Evolutionary conservation across 306 rosid genomes (phyloP).

Genomic region (Crotalaria pallida): DNA sequence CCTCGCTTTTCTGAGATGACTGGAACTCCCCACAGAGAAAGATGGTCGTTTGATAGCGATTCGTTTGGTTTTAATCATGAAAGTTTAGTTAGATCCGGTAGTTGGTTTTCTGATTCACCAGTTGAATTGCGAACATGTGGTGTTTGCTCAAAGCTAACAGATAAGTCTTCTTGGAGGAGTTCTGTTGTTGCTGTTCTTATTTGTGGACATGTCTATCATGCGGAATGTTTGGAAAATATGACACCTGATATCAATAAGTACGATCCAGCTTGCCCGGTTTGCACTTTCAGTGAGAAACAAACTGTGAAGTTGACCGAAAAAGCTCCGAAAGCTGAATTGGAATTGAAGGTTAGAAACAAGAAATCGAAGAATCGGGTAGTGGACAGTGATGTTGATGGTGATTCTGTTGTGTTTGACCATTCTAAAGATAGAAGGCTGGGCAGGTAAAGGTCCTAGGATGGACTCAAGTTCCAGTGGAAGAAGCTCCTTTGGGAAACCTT

Average conservation of each 20-base stretch:
- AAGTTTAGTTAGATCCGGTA: constrained; percentile 58
- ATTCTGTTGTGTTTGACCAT: constrained; percentile 44
- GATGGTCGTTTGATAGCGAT: constrained; percentile 91
- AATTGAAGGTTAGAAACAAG: constrained; percentile 62
- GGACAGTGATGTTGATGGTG: constrained; percentile 57
- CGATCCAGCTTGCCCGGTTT: constrained; percentile 90
- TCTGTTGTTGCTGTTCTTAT: constrained; percentile 72
- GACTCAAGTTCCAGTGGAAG: constrained; percentile 72
- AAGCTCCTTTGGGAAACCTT: constrained; percentile 68
- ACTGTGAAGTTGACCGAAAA: constrained; percentile 61
- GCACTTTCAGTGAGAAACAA: constrained; percentile 85
- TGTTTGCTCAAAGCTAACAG: constrained; percentile 61
- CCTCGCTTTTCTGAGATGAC: constrained; percentile 75
- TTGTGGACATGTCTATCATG: constrained; percentile 88
- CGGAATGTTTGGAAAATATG: constrained; percentile 86
- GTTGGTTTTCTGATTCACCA: constrained; percentile 53
- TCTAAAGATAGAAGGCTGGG: constrained; percentile 38
- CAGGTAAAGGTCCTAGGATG: constrained; percentile 47
- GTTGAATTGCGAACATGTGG: constrained; percentile 68
- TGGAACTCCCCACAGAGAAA: constrained; percentile 68
- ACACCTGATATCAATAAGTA: constrained; percentile 73
- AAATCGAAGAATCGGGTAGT: constrained; percentile 51
- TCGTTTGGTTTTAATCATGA: constrained; percentile 67
- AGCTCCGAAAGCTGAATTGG: constrained; percentile 77
- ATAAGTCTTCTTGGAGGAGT: constrained; percentile 57